phyloP scores from a whole-genome alignment of 169 alveolate species.

The Amoebophrya sp. region DNA sequence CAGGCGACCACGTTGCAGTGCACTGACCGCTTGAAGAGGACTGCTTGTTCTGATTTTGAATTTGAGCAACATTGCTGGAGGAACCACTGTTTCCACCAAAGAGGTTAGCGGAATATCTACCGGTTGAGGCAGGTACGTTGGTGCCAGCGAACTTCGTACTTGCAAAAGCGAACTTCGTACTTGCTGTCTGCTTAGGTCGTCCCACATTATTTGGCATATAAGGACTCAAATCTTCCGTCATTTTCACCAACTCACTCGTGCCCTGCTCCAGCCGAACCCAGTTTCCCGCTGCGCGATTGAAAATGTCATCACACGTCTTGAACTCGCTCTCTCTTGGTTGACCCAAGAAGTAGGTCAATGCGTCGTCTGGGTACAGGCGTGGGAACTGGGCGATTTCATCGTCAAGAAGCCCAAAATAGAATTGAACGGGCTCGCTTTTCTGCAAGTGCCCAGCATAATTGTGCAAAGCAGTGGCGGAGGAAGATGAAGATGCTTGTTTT shows the following conservation, averaged over 20 bases:
- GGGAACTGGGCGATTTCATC: constrained; percentile 6
- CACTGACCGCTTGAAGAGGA: neutral
- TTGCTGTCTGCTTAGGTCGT: too few relatives aligned
- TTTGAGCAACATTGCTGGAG: too few relatives aligned
- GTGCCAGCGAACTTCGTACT: too few relatives aligned
- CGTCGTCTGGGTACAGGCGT: neutral
- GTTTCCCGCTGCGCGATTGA: neutral
- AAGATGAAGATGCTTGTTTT: too few relatives aligned
- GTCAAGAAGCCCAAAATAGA: neutral
- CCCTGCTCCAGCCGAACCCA: neutral
- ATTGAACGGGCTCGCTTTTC: neutral
- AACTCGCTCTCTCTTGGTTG: neutral
- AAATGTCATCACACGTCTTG: neutral
- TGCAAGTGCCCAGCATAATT: neutral
- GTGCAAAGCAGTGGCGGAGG: neutral
- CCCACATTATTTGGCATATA: too few relatives aligned
- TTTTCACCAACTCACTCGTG: neutral
- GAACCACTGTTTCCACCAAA: too few relatives aligned
- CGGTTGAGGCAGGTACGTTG: too few relatives aligned
- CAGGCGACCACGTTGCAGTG: neutral
- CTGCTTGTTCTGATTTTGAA: too few relatives aligned
- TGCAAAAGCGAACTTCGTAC: too few relatives aligned
- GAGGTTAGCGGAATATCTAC: too few relatives aligned
- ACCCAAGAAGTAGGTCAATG: neutral
- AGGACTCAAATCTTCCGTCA: neutral